phyloP scores from a whole-genome alignment of 495 filamentous ascomycete genomes.

The Lasiosphaeria ovina region DNA sequence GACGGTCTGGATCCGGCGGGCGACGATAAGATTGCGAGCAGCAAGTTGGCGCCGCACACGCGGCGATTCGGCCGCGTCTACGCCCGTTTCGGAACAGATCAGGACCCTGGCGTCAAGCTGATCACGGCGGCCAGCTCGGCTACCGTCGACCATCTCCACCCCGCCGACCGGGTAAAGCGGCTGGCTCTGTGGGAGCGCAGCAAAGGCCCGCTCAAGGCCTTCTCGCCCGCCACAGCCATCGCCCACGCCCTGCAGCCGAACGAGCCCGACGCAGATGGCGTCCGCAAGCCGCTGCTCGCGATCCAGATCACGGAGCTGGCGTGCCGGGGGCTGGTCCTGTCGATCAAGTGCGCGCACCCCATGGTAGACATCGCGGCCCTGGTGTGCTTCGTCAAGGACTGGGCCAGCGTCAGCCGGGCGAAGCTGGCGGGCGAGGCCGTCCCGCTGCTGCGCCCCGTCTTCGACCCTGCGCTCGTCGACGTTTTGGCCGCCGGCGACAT shows the following conservation, averaged over 20 bases:
- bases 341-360: neutral
- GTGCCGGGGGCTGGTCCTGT: constrained; percentile 4
- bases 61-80: constrained; percentile 8
- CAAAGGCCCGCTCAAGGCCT: neutral
- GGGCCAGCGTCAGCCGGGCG: constrained; percentile 2
- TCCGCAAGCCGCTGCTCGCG: constrained; percentile 2
- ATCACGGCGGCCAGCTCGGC: neutral
- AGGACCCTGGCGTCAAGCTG: constrained; percentile 6
- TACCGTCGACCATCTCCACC: neutral
- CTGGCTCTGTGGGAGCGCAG: neutral
- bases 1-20: neutral
- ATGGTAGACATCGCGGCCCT: constrained; percentile 3
- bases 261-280: neutral
- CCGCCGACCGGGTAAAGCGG: neutral
- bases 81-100: neutral
- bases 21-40: neutral
- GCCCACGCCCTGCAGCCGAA: neutral
- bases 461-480: constrained; percentile 1
- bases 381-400: constrained; percentile 2
- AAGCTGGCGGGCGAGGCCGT: neutral
- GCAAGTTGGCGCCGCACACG: neutral
- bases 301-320: constrained; percentile 8
- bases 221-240: neutral
- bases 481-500: neutral
- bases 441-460: neutral